phyloP scores from a whole-genome alignment of 805 yeast genomes.

The Debaryomyces hansenii region DNA sequence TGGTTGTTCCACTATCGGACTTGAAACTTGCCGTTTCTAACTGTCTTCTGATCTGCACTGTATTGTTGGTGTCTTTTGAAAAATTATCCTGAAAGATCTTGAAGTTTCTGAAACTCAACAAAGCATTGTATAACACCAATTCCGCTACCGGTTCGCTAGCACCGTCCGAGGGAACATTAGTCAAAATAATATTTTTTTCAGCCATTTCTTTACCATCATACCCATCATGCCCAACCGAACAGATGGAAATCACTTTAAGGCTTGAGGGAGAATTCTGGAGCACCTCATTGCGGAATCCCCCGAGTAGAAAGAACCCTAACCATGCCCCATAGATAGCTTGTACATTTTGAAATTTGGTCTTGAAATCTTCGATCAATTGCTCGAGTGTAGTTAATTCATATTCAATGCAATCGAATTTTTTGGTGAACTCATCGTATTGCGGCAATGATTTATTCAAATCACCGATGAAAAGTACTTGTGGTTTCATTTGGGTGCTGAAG shows the following conservation, averaged over 20 bases:
- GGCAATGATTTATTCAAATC: conserved; percentile 48
- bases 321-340: conserved; percentile 61
- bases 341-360: conserved; percentile 40
- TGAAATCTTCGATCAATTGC: conserved; percentile 40
- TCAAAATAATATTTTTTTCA: conserved; percentile 47
- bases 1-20: conserved; percentile 24
- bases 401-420: conserved; percentile 36
- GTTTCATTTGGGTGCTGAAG: conserved; percentile 14
- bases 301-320: conserved; percentile 52
- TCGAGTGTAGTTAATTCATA: conserved; percentile 44
- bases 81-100: conserved; percentile 45
- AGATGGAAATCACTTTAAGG: conserved; percentile 49
- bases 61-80: conserved; percentile 35
- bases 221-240: conserved; percentile 60
- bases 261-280: conserved; percentile 44
- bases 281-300: conserved; percentile 49
- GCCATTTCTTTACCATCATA: conserved; percentile 45
- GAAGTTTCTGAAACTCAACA: conserved; percentile 61
- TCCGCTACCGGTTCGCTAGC: conserved; percentile 76
- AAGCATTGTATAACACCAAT: conserved; percentile 56
- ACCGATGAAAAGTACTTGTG: conserved; percentile 48
- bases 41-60: conserved; percentile 45
- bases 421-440: conserved; percentile 44
- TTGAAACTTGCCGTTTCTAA: conserved; percentile 36
- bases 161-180: conserved; percentile 57